Evolutionary conservation across 306 rosid genomes (phyloP).

Genomic region (Fagus sylvatica): DNA sequence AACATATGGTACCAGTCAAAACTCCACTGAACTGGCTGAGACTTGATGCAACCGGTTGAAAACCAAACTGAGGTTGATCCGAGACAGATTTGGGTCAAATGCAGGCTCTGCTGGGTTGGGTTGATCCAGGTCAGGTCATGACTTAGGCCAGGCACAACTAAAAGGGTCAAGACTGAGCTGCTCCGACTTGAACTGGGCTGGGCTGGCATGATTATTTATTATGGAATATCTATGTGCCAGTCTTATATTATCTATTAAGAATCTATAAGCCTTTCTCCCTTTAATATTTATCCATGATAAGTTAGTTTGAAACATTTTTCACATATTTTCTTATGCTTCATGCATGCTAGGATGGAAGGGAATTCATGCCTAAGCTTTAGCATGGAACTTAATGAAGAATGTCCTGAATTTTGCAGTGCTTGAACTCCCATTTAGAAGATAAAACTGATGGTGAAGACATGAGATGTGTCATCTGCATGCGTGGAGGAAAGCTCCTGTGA

Average conservation of each 20-base stretch:
- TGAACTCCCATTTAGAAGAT: conserved; percentile 4
- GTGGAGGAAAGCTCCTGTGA: conserved; percentile 36
- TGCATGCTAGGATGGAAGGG: conserved; percentile 30
- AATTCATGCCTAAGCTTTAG: conserved; percentile 4
- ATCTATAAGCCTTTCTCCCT: neutral
- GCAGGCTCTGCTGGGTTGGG: too few relatives aligned
- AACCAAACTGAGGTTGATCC: too few relatives aligned
- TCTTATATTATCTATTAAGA: neutral
- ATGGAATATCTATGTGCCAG: neutral
- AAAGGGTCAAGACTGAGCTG: too few relatives aligned
- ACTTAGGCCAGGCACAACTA: too few relatives aligned
- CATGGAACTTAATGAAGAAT: conserved; percentile 11
- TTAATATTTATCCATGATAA: neutral
- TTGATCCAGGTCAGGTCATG: too few relatives aligned
- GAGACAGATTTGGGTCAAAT: too few relatives aligned
- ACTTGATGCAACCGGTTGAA: too few relatives aligned
- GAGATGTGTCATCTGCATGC: conserved; percentile 32
- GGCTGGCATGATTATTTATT: neutral
- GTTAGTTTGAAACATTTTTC: conserved; percentile 11
- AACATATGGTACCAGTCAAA: too few relatives aligned
- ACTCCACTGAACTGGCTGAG: too few relatives aligned
- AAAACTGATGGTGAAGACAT: neutral
- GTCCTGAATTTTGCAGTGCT: conserved; percentile 1
- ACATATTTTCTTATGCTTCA: conserved; percentile 5
- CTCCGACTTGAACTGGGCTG: neutral